A percentile compares a stretch with the other conserved stretches of the same genome.
Conservation (phyloP, 2,329 filamentous ascomycete genomes). For the Aureobasidium sp. region DNA sequence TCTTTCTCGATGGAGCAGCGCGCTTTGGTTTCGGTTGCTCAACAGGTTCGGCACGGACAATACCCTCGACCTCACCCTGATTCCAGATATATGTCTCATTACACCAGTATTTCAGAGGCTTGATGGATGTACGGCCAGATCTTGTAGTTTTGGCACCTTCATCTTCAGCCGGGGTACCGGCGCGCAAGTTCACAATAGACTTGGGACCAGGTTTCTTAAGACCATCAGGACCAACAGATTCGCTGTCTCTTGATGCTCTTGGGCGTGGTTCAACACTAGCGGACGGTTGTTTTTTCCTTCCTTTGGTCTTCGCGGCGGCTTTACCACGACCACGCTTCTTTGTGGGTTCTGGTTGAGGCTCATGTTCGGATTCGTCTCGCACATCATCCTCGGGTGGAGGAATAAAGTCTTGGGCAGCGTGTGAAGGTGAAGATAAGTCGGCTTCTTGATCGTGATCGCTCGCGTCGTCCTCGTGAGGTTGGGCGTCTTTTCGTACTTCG, state of each 20-base stretch:
- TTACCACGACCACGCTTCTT: conserved; percentile 11
- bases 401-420: conserved; percentile 3
- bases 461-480: neutral
- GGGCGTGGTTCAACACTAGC: conserved; percentile 1
- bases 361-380: neutral
- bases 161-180: conserved; percentile 34
- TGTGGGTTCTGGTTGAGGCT: neutral
- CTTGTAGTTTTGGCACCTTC: conserved; percentile 55
- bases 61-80: conserved; percentile 62
- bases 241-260: neutral
- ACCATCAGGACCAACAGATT: conserved; percentile 19
- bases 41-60: conserved; percentile 64
- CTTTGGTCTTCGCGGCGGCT: neutral
- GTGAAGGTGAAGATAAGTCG: neutral
- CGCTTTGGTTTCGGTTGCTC: conserved; percentile 22
- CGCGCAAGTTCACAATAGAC: conserved; percentile 20
- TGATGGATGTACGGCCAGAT: conserved; percentile 68
- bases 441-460: conserved; percentile 1
- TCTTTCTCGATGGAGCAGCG: conserved; percentile 23
- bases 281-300: neutral
- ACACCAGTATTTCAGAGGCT: conserved; percentile 77
- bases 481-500: neutral
- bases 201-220: conserved; percentile 10
- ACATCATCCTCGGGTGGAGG: conserved; percentile 4
- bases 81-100: conserved; percentile 69